phyloP scores from a whole-genome alignment of 441 rosid species.

The Pelargonium australe region DNA sequence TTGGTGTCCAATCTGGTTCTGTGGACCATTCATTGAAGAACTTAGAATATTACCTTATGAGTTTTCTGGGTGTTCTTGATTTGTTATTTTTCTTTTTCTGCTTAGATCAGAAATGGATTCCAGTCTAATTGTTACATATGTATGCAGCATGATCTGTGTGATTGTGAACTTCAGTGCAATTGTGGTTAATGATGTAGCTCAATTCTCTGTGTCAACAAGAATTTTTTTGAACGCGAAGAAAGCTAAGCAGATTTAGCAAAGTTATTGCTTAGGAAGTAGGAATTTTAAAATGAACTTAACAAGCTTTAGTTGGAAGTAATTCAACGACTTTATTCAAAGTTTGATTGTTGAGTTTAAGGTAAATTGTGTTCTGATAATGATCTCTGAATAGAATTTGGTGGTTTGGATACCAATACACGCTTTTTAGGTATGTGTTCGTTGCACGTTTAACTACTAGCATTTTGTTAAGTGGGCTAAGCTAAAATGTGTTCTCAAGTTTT shows the following conservation, averaged over 20 bases:
- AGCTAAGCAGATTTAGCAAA: neutral
- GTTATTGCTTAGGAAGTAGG: neutral
- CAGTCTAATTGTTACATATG: neutral
- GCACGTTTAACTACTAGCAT: neutral
- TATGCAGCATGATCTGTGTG: neutral
- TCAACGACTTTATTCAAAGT: neutral
- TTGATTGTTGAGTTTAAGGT: neutral
- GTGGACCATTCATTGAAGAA: neutral
- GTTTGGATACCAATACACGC: neutral
- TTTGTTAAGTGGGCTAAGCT: neutral
- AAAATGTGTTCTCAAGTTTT: constrained; percentile 13
- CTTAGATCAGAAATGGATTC: neutral
- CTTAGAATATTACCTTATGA: neutral
- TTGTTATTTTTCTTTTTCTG: neutral
- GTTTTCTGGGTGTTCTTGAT: neutral
- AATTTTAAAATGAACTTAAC: neutral
- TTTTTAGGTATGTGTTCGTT: neutral
- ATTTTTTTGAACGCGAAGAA: neutral
- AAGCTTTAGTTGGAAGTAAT: neutral
- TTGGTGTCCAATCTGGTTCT: neutral
- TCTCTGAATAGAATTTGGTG: neutral
- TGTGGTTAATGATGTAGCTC: neutral
- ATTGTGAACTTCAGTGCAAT: neutral
- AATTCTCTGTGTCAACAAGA: neutral
- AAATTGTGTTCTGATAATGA: neutral